phyloP scores from a whole-genome alignment of 2,329 filamentous ascomycete genomes.

The Apiospora aurea region DNA sequence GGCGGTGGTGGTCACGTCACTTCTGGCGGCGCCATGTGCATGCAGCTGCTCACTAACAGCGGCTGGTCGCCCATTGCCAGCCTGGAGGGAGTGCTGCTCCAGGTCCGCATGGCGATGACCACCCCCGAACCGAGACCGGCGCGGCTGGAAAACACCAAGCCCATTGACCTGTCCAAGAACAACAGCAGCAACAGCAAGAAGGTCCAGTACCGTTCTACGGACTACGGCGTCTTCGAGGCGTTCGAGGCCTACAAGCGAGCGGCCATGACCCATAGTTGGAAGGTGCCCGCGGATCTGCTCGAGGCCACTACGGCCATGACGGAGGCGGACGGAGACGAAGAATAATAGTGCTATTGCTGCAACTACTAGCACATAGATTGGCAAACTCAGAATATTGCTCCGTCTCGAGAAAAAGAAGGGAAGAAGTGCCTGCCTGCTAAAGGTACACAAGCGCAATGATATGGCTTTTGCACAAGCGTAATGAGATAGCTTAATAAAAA shows the following conservation, averaged over 20 bases:
- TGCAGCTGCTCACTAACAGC: slow-evolving; percentile 82
- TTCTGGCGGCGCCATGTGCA: slow-evolving; percentile 80
- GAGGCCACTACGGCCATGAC: slow-evolving; percentile 34
- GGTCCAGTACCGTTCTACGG: slow-evolving; percentile 34
- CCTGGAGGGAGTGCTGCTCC: slow-evolving; percentile 81
- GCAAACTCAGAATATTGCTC: neutral
- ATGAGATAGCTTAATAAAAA: neutral
- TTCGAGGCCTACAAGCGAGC: slow-evolving; percentile 76
- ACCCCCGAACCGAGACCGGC: slow-evolving; percentile 74
- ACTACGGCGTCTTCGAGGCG: slow-evolving; percentile 76
- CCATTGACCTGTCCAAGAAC: too few relatives aligned
- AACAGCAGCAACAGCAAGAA: neutral
- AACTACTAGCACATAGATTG: neutral
- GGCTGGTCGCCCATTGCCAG: slow-evolving; percentile 79
- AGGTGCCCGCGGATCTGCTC: slow-evolving; percentile 68
- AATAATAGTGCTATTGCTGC: neutral
- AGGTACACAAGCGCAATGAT: neutral
- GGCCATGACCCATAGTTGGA: slow-evolving; percentile 75
- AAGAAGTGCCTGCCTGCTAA: neutral
- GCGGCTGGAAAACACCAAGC: slow-evolving; percentile 57
- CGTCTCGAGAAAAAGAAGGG: neutral
- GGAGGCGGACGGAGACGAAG: neutral
- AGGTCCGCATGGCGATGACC: slow-evolving; percentile 79
- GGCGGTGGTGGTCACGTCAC: slow-evolving; percentile 91
- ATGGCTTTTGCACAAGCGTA: neutral